A percentile compares a stretch with the other conserved stretches of the same genome.
Conservation (phyloP, 345 rosid species). For the Combretum micranthum region DNA sequence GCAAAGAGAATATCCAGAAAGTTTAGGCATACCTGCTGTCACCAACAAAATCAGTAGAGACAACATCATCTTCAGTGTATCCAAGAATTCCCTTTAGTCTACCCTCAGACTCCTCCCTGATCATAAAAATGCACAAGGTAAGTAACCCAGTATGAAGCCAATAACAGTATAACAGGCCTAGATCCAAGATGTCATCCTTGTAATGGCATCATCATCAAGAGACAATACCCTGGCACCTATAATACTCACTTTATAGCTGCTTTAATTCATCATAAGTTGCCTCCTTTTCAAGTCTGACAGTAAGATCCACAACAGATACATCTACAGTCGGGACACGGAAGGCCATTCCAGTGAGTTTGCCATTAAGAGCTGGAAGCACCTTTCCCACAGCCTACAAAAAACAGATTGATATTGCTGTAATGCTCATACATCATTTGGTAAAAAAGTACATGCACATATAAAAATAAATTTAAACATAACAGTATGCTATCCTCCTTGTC, state of each 20-base stretch:
- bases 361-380: conserved; percentile 67
- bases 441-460: not conserved
- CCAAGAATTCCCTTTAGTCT: conserved; percentile 82
- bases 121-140: not conserved
- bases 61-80: conserved; percentile 79
- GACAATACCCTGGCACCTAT: not conserved
- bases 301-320: conserved; percentile 87
- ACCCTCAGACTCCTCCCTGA: conserved; percentile 73
- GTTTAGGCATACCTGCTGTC: conserved; percentile 46
- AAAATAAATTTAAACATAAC: not conserved
- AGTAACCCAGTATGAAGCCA: not conserved
- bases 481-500: not conserved
- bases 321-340: conserved; percentile 93
- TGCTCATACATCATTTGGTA: not conserved
- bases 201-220: not conserved
- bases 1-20: not conserved
- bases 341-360: conserved; percentile 91
- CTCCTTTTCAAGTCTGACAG: conserved; percentile 66
- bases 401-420: not conserved
- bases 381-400: conserved; percentile 64
- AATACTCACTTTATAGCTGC: conserved; percentile 52
- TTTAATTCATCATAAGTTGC: conserved; percentile 75
- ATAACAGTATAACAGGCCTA: too few relatives aligned
- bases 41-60: conserved; percentile 78
- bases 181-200: too few relatives aligned